These are phyloP conservation scores for Kwoniella pini DNA, from an alignment of 768 basidiomycete species.

Conservation along the genomic window DNA sequence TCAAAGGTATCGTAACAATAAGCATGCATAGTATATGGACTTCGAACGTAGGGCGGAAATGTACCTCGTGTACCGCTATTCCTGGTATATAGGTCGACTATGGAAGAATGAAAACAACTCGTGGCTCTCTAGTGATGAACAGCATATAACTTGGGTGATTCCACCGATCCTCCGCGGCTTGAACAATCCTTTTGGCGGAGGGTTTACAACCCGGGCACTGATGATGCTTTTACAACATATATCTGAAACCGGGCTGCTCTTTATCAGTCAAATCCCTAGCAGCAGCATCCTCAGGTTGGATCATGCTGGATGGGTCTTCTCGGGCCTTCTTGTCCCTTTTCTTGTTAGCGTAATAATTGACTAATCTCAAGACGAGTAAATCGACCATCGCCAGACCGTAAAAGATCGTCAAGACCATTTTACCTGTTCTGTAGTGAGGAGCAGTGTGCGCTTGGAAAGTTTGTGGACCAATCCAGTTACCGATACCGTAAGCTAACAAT, in stretches of 20 bases:
- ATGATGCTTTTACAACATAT: constrained; percentile 30
- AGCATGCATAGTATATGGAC: too few species aligned
- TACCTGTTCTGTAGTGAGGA: constrained; percentile 25
- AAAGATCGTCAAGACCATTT: constrained; percentile 19
- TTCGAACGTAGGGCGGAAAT: too few species aligned
- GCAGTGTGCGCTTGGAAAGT: constrained; percentile 26
- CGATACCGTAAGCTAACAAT: constrained; percentile 25
- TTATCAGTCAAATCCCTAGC: constrained; percentile 29
- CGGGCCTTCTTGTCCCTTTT: constrained; percentile 21
- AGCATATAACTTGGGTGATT: too few species aligned
- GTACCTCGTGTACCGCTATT: too few species aligned
- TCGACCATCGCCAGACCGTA: constrained; percentile 27
- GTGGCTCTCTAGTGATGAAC: too few species aligned
- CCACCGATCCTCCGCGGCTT: too few species aligned
- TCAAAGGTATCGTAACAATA: too few species aligned
- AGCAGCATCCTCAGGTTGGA: constrained; percentile 25
- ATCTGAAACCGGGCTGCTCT: constrained; percentile 29
- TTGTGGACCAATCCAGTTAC: constrained; percentile 29
- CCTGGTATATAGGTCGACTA: too few species aligned
- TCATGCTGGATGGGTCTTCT: constrained; percentile 4
- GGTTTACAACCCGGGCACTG: too few species aligned
- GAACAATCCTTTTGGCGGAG: too few species aligned
- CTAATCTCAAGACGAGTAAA: constrained; percentile 16
- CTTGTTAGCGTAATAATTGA: constrained; percentile 29
- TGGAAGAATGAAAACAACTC: too few species aligned